phyloP scores from a whole-genome alignment of 257 asterid species.

The Datura wrightii region DNA sequence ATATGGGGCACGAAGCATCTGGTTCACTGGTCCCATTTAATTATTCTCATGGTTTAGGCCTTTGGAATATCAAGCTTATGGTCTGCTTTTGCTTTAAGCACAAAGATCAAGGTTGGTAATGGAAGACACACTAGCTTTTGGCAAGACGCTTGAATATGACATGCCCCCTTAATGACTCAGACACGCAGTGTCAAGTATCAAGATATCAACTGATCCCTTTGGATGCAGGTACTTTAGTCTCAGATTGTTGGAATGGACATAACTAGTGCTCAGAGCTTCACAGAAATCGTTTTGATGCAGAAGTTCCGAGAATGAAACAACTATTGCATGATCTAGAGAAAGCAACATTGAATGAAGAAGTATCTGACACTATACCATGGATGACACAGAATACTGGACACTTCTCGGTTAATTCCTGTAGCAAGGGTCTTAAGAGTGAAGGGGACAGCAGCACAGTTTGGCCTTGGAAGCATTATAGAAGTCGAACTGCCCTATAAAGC shows the following conservation, averaged over 20 bases:
- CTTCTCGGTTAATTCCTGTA: neutral
- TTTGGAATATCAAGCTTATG: neutral
- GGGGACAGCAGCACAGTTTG: neutral
- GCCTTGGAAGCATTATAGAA: neutral
- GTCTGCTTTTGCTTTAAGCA: neutral
- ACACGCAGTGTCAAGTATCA: neutral
- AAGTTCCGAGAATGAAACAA: neutral
- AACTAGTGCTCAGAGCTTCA: neutral
- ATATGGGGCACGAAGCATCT: neutral
- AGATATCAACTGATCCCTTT: neutral
- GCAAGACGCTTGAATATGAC: neutral
- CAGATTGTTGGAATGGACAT: neutral
- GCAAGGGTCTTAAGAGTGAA: neutral
- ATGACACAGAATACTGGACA: neutral
- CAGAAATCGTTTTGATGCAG: neutral
- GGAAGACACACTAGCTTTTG: conserved; percentile 3
- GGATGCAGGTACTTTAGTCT: neutral
- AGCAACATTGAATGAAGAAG: neutral
- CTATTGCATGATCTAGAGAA: neutral
- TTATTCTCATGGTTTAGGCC: neutral
- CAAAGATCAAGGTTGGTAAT: neutral
- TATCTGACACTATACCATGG: neutral
- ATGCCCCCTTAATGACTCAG: neutral
- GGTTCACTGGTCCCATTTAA: neutral
- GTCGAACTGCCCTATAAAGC: neutral